Base-by-base conservation (phyloP, 225 moss, liverwort and hornwort species). In the Straminergon stramineum region DNA sequence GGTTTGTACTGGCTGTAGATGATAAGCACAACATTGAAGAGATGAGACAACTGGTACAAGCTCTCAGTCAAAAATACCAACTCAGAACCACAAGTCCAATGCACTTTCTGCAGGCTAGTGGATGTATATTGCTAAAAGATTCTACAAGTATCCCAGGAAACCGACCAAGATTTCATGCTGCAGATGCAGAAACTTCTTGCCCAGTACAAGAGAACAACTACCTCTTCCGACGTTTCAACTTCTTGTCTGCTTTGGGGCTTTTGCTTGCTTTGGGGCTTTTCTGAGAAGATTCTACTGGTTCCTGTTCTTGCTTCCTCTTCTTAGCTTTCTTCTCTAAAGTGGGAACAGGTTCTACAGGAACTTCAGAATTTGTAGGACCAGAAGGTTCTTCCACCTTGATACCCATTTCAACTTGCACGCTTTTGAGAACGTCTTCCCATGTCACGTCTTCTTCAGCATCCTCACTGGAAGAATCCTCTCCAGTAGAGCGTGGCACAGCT, bases 381-480 rank as follows among this genome's bases (percentile, higher is more conserved):
- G 91, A 60, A 77, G 89, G 86, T 56, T 84, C 91, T 67, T 83
- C 89, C 45, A 93, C 91, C 85, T 89, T 89, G 55, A 95, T 51
- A 71, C 94, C 95, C 93, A 99, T 97, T 87, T 95, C 96, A n/a
- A 85, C 81, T 82, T 96, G 94, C 53, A 99, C 99, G 90, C 97
- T 95, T 81, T 92, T 94, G 11, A 97, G 87, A 77, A 99, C 96
- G 57, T 96, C 99, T 73, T 99, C 99, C 99, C 99, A 99, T 7
- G 97, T 95, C 14, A 97, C 91, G 27, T 96, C 94, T 79, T 95
- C 96, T 56, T 96, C 96, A 37, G 92, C 95, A 62, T 88, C 89
- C 32, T 89, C 92, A 89, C 73, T 87, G 78, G 53, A 92, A 68
- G 88, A 77, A 55, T 89, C 90, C 73, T 90, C 92, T 77, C 84